Percentiles rank a stretch among this genome's conserved stretches.
Evolutionary conservation across 257 asterid species (phyloP).

Genomic region (Solanum rostratum): DNA sequence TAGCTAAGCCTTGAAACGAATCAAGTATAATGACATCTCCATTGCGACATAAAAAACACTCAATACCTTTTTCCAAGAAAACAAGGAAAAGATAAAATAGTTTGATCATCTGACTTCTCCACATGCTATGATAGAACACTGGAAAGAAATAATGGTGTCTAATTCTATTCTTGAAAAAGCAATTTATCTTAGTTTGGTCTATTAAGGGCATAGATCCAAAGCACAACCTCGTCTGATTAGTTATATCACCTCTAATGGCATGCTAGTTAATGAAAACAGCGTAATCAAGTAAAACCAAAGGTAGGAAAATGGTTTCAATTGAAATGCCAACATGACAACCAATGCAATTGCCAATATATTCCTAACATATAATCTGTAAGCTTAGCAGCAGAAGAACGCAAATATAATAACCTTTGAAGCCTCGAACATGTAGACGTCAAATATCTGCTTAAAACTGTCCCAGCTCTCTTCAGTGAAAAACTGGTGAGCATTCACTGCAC

Average conservation of each 20-base stretch:
- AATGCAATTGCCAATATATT: neutral
- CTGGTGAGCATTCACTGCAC: constrained; percentile 94
- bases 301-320: neutral
- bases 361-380: neutral
- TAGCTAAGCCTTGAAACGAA: neutral
- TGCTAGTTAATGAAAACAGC: neutral
- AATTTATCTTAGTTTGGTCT: neutral
- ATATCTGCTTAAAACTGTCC: constrained; percentile 92
- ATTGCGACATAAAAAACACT: neutral
- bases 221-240: neutral
- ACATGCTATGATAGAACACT: neutral
- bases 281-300: neutral
- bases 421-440: constrained; percentile 82
- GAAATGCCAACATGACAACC: neutral
- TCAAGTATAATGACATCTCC: neutral
- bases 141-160: neutral
- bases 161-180: neutral
- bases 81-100: neutral
- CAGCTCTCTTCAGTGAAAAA: constrained; percentile 87
- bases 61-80: neutral
- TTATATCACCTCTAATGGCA: neutral
- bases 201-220: neutral
- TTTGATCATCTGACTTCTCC: neutral
- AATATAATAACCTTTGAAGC: constrained; percentile 75
- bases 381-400: neutral